These are phyloP conservation scores for Mucor ambiguus DNA, from an alignment of 371 early-diverging fungal species.

Conservation along the genomic window DNA sequence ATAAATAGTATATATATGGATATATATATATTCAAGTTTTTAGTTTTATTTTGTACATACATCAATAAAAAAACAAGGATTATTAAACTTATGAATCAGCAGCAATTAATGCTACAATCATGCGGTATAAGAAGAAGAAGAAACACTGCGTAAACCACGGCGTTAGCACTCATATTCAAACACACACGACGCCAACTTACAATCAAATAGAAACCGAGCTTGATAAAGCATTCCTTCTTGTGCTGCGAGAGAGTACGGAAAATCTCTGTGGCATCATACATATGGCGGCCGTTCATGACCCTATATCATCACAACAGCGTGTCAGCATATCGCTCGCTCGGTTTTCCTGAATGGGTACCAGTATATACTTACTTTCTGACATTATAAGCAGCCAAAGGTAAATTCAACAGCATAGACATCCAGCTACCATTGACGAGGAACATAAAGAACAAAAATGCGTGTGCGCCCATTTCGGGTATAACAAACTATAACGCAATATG, in stretches of 20 bases:
- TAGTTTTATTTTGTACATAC: conserved; percentile 2
- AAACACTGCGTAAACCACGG: conserved; percentile 55
- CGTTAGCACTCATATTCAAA: no score
- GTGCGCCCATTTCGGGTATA: conserved; percentile 88
- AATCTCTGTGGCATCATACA: conserved; percentile 97
- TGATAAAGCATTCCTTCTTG: conserved; percentile 94
- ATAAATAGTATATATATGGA: conserved; percentile 10
- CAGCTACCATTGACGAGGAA: conserved; percentile 88
- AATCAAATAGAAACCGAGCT: conserved; percentile 92
- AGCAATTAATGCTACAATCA: conserved; percentile 71
- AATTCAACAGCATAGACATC: conserved; percentile 83
- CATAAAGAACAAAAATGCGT: conserved; percentile 78
- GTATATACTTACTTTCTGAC: conserved; percentile 71
- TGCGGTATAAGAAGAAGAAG: conserved; percentile 89
- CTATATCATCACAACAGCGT: conserved; percentile 37
- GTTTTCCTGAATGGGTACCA: neutral
- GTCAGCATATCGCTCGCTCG: neutral
- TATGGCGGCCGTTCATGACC: conserved; percentile 79
- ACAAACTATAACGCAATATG: conserved; percentile 71
- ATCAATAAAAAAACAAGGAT: conserved; percentile 6
- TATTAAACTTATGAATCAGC: conserved; percentile 45
- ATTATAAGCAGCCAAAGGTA: conserved; percentile 86
- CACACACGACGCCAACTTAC: conserved; percentile 34
- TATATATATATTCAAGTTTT: conserved; percentile 1
- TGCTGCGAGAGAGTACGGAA: conserved; percentile 88